These are phyloP conservation scores for Dalbergia oliveri DNA, from an alignment of 306 rosid genomes.

Conservation along the genomic window DNA sequence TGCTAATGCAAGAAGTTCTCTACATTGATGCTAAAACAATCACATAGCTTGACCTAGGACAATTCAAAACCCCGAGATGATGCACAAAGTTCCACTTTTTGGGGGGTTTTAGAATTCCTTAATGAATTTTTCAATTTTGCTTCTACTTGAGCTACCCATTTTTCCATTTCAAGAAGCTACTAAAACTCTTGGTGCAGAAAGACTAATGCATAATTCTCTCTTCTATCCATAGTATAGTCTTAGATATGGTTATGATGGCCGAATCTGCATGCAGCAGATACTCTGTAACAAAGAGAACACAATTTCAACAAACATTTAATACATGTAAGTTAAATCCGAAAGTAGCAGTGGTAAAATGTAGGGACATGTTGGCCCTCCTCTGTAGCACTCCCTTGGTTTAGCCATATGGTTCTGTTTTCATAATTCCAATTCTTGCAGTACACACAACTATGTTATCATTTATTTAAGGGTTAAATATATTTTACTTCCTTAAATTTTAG, in stretches of 20 bases:
- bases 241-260: slow-evolving; percentile 86
- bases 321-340: slow-evolving; percentile 46
- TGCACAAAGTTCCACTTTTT: slow-evolving; percentile 23
- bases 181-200: not conserved
- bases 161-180: not conserved
- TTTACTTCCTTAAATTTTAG: too few relatives aligned
- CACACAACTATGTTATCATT: slow-evolving; percentile 31
- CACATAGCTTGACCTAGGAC: not conserved
- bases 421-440: slow-evolving; percentile 19
- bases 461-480: too few relatives aligned
- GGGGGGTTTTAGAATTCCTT: not conserved
- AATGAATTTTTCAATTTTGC: not conserved
- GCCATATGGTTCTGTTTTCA: slow-evolving; percentile 37
- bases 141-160: slow-evolving; percentile 15
- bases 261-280: slow-evolving; percentile 62
- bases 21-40: slow-evolving; percentile 2
- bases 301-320: slow-evolving; percentile 52
- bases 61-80: slow-evolving; percentile 10
- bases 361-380: slow-evolving; percentile 47
- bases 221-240: not conserved
- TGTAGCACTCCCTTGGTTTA: slow-evolving; percentile 28
- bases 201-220: not conserved
- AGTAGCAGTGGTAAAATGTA: slow-evolving; percentile 44
- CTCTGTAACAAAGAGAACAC: slow-evolving; percentile 55
- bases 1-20: too few relatives aligned